Evolutionary conservation across 352 stramenopile genomes (phyloP), one percentile per base, ranked within the genome.

Genomic region (Aphanomyces stellatus): DNA sequence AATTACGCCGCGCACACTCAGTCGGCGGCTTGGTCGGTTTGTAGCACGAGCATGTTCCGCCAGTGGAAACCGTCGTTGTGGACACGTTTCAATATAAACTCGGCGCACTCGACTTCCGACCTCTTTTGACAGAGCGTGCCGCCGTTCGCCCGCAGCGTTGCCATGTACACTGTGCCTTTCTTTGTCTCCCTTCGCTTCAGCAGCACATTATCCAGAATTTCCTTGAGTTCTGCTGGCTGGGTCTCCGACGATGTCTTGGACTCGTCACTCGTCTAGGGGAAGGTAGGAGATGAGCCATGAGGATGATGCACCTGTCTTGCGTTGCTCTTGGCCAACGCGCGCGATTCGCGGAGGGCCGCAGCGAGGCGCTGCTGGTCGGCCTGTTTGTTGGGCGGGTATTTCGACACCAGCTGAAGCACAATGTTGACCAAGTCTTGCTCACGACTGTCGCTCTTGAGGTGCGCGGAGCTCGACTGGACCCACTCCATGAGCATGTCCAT

Each of bases 81-180:
- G 30, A 13, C 10, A 11, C 49, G 49, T n/a, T 57, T 57, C 49
- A 57, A 57, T 7, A 57, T 57, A 8, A 19, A 19, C 27, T 57
- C 17, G 11, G 49, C 49, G 49, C 49, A 57, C n/a, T 57, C 49
- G 25, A 57, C 17, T n/a, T 57, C 19, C 25, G 49, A 37, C 30
- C 33, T 57, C 49, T 57, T 57, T 24, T 57, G 49, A 35, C 49
- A 57, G 28, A 57, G 15, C 11, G 49, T 57, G n/a, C 49, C 49
- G 8, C 49, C 49, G 25, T 57, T 57, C 25, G 49, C 49, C 13
- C 49, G 49, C 5, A 35, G 28, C 13, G 28, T 34, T 13, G 49
- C 27, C 8, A 40, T 35, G 30, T 40, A 57, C 25, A 57, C 25
- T 15, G 49, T 22, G 13, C 6, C 22, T 15, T 57, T 57, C 49